These are phyloP conservation scores for Dictyophora rubrovolvata DNA, from an alignment of 768 basidiomycete genomes.

Conservation along the genomic window DNA sequence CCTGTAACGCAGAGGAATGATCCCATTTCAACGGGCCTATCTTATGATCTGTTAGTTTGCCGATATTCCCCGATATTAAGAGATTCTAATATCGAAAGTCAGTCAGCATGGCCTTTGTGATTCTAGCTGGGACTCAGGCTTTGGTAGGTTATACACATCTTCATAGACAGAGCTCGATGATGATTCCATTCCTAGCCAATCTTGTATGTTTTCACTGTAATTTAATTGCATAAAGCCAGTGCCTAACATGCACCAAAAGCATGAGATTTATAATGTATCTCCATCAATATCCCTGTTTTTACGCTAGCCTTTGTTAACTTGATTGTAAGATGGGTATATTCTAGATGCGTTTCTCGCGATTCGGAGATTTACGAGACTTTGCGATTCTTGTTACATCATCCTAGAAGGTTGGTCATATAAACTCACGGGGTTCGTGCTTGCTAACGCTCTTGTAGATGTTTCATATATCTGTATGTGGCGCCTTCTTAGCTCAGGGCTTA, in stretches of 20 bases:
- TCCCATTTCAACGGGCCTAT: constrained; percentile 83
- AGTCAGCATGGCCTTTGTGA: constrained; percentile 55
- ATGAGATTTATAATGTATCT: constrained; percentile 76
- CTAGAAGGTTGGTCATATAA: constrained; percentile 40
- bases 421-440: constrained; percentile 3
- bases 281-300: neutral
- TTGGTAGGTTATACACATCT: constrained; percentile 56
- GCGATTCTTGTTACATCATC: constrained; percentile 89
- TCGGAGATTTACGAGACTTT: constrained; percentile 71
- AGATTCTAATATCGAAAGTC: constrained; percentile 11
- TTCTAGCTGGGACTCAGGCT: constrained; percentile 87
- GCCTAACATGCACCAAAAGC: constrained; percentile 25
- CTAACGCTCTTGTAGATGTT: constrained; percentile 40
- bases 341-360: constrained; percentile 44
- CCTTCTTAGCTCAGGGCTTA: neutral
- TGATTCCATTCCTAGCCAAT: constrained; percentile 46
- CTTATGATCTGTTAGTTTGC: constrained; percentile 43
- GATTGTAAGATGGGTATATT: constrained; percentile 54
- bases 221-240: neutral
- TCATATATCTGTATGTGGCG: constrained; percentile 48
- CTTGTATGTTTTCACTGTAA: constrained; percentile 47
- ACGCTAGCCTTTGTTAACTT: constrained; percentile 6
- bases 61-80: neutral
- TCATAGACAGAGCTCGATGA: neutral
- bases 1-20: constrained; percentile 33